phyloP scores from a whole-genome alignment of 2,329 filamentous ascomycete genomes.

The Hypoxylon sp. region DNA sequence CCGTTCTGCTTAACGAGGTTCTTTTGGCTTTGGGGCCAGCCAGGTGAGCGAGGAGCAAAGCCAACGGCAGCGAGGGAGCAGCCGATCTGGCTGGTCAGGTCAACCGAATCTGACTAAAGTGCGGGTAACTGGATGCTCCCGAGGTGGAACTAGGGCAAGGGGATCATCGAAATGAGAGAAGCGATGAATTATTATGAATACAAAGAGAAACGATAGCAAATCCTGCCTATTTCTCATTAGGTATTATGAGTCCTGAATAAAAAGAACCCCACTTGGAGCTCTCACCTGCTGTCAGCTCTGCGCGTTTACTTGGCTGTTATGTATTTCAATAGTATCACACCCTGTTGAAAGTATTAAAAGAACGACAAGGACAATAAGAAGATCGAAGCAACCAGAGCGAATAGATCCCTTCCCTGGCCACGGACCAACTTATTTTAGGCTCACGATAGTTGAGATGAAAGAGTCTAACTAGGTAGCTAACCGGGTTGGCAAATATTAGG shows the following conservation, averaged over 20 bases:
- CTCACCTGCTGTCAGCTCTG: conserved; percentile 40
- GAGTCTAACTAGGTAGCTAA: conserved; percentile 22
- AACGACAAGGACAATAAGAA: conserved; percentile 22
- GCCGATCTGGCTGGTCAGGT: conserved; percentile 44
- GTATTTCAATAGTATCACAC: conserved; percentile 44
- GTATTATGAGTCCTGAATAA: conserved; percentile 42
- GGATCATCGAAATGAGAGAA: conserved; percentile 49
- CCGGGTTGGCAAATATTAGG: conserved; percentile 35
- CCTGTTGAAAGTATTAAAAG: conserved; percentile 18
- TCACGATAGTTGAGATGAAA: conserved; percentile 43
- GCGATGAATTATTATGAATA: conserved; percentile 36
- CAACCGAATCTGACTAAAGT: conserved; percentile 48
- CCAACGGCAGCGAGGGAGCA: conserved; percentile 32
- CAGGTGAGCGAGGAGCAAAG: conserved; percentile 25
- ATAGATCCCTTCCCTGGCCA: conserved; percentile 36
- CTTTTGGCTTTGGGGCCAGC: conserved; percentile 26
- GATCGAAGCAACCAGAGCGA: conserved; percentile 39
- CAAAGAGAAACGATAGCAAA: conserved; percentile 45
- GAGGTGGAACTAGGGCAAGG: conserved; percentile 49
- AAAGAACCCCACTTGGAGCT: conserved; percentile 46
- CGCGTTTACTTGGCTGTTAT: conserved; percentile 21
- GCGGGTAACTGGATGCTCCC: conserved; percentile 52
- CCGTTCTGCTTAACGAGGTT: conserved; percentile 23
- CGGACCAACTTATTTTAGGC: conserved; percentile 40
- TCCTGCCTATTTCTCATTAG: conserved; percentile 50